Conservation (phyloP, 129 eudicot species). For the Daucus carota region DNA sequence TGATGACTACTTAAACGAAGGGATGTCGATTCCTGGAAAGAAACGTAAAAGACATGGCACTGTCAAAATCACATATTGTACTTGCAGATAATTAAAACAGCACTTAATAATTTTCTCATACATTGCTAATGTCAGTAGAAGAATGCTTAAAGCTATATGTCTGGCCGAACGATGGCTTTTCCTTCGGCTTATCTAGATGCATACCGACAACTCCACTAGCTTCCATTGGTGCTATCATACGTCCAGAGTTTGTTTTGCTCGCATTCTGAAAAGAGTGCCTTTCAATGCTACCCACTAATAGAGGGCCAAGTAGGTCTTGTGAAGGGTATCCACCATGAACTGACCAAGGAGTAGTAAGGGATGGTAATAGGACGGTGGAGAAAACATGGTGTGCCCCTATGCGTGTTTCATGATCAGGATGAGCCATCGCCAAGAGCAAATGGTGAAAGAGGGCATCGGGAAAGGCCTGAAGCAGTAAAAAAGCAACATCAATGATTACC, state of each 20-base stretch:
- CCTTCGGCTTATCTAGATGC: conserved; percentile 15
- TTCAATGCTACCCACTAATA: conserved; percentile 17
- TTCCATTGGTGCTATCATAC: conserved; percentile 21
- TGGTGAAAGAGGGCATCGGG: conserved; percentile 89
- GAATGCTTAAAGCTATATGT: conserved; percentile 35
- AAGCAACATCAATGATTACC: conserved; percentile 10
- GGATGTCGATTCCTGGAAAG: conserved; percentile 38
- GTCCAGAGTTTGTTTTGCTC: background rate
- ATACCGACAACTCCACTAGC: conserved; percentile 16
- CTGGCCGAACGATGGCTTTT: conserved; percentile 26
- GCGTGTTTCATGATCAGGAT: conserved; percentile 73
- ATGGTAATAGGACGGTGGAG: conserved; percentile 62
- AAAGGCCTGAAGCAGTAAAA: conserved; percentile 43
- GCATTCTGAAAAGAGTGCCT: conserved; percentile 26
- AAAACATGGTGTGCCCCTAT: conserved; percentile 56
- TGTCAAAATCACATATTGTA: background rate
- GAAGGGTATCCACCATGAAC: conserved; percentile 19
- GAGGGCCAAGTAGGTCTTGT: conserved; percentile 6
- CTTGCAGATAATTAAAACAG: background rate
- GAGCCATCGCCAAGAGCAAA: conserved; percentile 76
- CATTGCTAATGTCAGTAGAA: conserved; percentile 38
- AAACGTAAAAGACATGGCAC: background rate
- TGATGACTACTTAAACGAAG: conserved; percentile 75
- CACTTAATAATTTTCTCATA: conserved; percentile 22
- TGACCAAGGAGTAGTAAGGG: conserved; percentile 32